Conservation (phyloP, 208 protist species). For the Crithidia bombi region DNA sequence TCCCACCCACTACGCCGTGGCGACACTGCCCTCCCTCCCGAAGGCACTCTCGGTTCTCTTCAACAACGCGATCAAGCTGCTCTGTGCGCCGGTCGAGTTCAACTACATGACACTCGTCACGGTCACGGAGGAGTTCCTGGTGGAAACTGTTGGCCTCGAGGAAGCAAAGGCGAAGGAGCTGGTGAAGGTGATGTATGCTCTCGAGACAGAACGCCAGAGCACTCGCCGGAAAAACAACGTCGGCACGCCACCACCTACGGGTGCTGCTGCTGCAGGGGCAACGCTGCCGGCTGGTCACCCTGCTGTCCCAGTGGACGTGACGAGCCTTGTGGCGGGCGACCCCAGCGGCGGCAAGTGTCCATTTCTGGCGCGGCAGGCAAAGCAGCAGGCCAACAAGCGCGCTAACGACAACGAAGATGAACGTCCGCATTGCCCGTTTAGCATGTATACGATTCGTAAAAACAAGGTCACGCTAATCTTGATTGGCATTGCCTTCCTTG, state of each 20-base stretch:
- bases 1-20: slow-evolving; percentile 36
- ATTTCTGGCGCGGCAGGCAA: slow-evolving; percentile 30
- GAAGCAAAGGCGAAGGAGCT: slow-evolving; percentile 32
- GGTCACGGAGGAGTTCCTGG: slow-evolving; percentile 20
- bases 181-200: slow-evolving; percentile 16
- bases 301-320: slow-evolving; percentile 7
- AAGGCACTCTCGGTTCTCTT: slow-evolving; percentile 38
- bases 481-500: slow-evolving; percentile 47
- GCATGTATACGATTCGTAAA: slow-evolving; percentile 29
- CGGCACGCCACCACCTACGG: too few species aligned
- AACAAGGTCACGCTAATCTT: slow-evolving; percentile 28
- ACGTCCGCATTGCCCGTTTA: slow-evolving; percentile 50
- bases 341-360: slow-evolving; percentile 58
- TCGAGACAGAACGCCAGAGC: slow-evolving; percentile 51
- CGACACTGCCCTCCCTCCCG: slow-evolving; percentile 45
- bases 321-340: slow-evolving; percentile 16
- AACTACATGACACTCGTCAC: slow-evolving; percentile 61
- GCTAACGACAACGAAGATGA: slow-evolving; percentile 9
- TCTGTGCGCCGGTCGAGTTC: slow-evolving; percentile 29
- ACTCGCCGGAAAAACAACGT: slow-evolving; percentile 5
- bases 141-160: slow-evolving; percentile 24
- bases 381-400: slow-evolving; percentile 19
- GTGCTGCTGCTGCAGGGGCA: neutral
- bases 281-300: slow-evolving; percentile 16
- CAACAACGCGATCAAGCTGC: slow-evolving; percentile 32